phyloP scores from a whole-genome alignment of 441 rosid genomes.

The Omphalea diandra region DNA sequence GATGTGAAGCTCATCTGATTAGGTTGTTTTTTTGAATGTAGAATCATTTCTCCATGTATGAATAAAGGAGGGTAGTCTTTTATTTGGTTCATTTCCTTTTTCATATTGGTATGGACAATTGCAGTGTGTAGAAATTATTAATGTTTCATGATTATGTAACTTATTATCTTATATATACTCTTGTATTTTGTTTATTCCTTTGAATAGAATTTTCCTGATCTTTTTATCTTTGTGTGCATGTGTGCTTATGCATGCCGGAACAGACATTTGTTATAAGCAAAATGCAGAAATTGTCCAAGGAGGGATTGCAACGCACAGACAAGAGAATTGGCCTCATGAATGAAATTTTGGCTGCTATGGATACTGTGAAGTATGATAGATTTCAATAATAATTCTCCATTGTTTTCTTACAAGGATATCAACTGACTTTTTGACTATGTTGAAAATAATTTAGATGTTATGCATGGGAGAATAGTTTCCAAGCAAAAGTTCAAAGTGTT shows the following conservation, averaged over 20 bases:
- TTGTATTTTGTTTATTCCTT: neutral
- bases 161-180: slow-evolving; percentile 5
- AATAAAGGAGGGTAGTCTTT: neutral
- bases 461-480: slow-evolving; percentile 99
- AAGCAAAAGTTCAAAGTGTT: slow-evolving; percentile 76
- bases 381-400: slow-evolving; percentile 13
- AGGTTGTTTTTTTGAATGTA: slow-evolving; percentile 3
- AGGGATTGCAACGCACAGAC: slow-evolving; percentile 98
- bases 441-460: slow-evolving; percentile 69
- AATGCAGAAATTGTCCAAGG: slow-evolving; percentile 91
- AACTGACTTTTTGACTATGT: slow-evolving; percentile 23
- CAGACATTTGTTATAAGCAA: slow-evolving; percentile 93
- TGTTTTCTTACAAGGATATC: slow-evolving; percentile 8
- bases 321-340: slow-evolving; percentile 98
- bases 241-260: slow-evolving; percentile 16
- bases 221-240: neutral
- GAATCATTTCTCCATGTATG: neutral
- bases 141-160: neutral
- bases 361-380: slow-evolving; percentile 85
- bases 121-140: neutral
- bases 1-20: slow-evolving; percentile 11
- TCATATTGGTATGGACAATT: neutral
- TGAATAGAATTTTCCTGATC: neutral
- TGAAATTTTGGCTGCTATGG: slow-evolving; percentile 99
- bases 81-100: neutral